These are phyloP conservation scores for Torulaspora microellipsoides DNA, from an alignment of 805 yeast species.

Conservation along the genomic window DNA sequence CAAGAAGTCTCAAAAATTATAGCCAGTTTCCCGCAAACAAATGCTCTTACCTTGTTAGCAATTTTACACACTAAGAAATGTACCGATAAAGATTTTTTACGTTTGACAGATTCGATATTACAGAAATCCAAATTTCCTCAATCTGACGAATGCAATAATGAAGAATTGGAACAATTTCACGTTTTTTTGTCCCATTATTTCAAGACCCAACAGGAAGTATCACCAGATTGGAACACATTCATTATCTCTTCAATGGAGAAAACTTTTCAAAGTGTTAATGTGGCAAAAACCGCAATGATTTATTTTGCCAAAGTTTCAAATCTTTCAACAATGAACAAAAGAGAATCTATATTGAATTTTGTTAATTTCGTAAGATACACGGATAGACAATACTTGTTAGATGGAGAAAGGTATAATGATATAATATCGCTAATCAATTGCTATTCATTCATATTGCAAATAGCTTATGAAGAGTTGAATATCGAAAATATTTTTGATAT, in stretches of 20 bases:
- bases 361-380: constrained; percentile 41
- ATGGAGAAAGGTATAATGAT: constrained; percentile 37
- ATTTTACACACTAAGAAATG: constrained; percentile 1
- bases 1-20: constrained; percentile 1
- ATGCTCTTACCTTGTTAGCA: constrained; percentile 10
- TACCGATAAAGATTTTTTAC: constrained; percentile 17
- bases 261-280: constrained; percentile 43
- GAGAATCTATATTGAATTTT: constrained; percentile 32
- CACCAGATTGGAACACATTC: constrained; percentile 24
- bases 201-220: constrained; percentile 13
- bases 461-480: constrained; percentile 8
- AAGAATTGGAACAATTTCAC: constrained; percentile 32
- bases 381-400: constrained; percentile 36
- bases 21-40: constrained; percentile 2
- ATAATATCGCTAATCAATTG: constrained; percentile 33
- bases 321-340: constrained; percentile 25
- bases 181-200: constrained; percentile 29
- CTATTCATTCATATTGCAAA: constrained; percentile 23
- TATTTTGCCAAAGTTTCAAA: constrained; percentile 25
- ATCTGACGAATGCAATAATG: constrained; percentile 37
- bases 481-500: constrained; percentile 21
- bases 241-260: constrained; percentile 36
- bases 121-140: constrained; percentile 39
- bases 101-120: constrained; percentile 19
- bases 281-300: constrained; percentile 36